These are phyloP conservation scores for Cladosporium sp. DNA, from an alignment of 2,329 filamentous ascomycete species.

Conservation along the genomic window DNA sequence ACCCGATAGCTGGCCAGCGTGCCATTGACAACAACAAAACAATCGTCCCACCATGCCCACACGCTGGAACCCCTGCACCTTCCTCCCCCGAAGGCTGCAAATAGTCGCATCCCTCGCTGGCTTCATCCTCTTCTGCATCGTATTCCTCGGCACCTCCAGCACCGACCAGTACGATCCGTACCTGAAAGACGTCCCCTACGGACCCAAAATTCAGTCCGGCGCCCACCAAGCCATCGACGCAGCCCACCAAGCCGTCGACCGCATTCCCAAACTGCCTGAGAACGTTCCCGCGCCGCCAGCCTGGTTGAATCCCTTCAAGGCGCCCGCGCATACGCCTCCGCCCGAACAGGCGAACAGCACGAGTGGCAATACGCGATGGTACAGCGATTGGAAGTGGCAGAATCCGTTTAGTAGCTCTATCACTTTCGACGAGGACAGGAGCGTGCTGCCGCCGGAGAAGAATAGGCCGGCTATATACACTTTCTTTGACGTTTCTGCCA, in stretches of 20 bases:
- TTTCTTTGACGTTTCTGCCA: conserved; percentile 71
- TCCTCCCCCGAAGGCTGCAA: conserved; percentile 45
- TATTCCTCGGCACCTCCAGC: conserved; percentile 31
- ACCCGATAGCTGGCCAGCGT: not conserved
- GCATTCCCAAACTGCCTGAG: conserved; percentile 27
- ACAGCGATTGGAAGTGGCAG: conserved; percentile 83
- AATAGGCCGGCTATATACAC: conserved; percentile 76
- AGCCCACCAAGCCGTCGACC: conserved; percentile 35
- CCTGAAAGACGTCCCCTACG: conserved; percentile 29
- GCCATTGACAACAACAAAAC: conserved; percentile 1
- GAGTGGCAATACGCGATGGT: conserved; percentile 75
- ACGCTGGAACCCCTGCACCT: conserved; percentile 30
- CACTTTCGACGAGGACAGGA: conserved; percentile 73
- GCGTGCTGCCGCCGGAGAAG: conserved; percentile 71
- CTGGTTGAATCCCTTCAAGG: conserved; percentile 59
- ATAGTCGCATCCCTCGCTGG: conserved; percentile 36
- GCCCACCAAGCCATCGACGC: conserved; percentile 34
- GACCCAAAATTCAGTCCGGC: conserved; percentile 35
- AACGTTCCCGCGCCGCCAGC: conserved; percentile 33
- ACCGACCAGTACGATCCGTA: conserved; percentile 25
- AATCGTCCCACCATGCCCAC: conserved; percentile 18
- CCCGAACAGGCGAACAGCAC: conserved; percentile 73
- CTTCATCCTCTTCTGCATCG: conserved; percentile 35
- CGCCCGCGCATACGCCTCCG: conserved; percentile 65
- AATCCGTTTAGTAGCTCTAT: conserved; percentile 81